These are phyloP conservation scores for Leishmania major DNA, from an alignment of 208 protist species.

Conservation along the genomic window DNA sequence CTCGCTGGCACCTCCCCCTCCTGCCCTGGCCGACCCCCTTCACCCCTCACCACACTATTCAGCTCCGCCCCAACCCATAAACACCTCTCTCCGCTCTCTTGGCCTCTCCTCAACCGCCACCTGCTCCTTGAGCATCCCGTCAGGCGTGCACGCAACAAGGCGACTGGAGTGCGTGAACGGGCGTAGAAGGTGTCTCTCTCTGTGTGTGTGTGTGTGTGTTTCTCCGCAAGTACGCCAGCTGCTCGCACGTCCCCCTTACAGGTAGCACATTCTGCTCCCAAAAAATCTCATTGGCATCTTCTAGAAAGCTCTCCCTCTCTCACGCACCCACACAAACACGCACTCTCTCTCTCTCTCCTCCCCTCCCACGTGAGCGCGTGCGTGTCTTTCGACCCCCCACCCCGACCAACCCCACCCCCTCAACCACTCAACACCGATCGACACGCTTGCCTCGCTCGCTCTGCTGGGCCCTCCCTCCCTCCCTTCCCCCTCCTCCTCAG, in stretches of 20 bases:
- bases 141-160: not conserved
- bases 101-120: not conserved
- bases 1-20: too few relatives aligned
- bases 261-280: too few relatives aligned
- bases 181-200: too few relatives aligned
- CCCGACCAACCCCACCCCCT: too few relatives aligned
- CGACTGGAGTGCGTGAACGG: not conserved
- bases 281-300: too few relatives aligned
- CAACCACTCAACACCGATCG: too few relatives aligned
- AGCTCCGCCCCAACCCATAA: not conserved
- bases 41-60: not conserved
- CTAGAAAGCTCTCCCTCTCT: not conserved
- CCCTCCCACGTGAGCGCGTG: not conserved
- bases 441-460: too few relatives aligned
- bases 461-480: too few relatives aligned
- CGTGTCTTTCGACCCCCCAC: not conserved
- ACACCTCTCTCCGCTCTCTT: not conserved
- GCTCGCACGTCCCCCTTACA: too few relatives aligned
- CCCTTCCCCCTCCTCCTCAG: not conserved
- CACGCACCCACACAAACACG: too few relatives aligned
- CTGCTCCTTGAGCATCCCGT: not conserved
- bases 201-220: too few relatives aligned
- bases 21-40: not conserved
- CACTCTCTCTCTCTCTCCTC: not conserved
- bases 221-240: too few relatives aligned